A percentile compares a stretch with the other conserved stretches of the same genome.
phyloP scores from a whole-genome alignment of 305 asterid species.

The Fraxinus platypoda region DNA sequence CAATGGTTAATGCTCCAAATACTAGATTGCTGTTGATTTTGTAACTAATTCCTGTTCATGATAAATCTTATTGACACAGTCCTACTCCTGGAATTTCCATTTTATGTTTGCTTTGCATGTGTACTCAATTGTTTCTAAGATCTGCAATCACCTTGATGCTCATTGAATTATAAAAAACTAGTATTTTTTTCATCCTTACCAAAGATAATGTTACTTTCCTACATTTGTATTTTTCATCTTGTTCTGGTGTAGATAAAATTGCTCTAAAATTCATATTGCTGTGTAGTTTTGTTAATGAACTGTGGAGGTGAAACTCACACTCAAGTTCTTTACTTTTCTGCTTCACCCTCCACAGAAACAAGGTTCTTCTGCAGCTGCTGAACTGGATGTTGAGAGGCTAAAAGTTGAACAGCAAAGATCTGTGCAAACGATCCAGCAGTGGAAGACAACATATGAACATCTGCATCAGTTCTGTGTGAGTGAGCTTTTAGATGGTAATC shows the following conservation, averaged over 20 bases:
- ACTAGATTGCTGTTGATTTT: neutral
- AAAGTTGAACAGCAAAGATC: slow-evolving; percentile 52
- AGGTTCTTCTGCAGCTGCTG: slow-evolving; percentile 72
- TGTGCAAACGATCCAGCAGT: slow-evolving; percentile 56
- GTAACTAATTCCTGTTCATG: neutral
- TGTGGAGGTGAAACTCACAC: neutral
- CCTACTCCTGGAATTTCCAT: neutral
- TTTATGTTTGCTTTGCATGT: neutral
- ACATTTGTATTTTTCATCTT: slow-evolving; percentile 1
- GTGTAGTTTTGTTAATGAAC: neutral
- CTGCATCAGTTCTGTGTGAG: slow-evolving; percentile 62
- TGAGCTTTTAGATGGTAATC: slow-evolving; percentile 60
- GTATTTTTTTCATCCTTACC: neutral
- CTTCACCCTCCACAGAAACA: slow-evolving; percentile 46
- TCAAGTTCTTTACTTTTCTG: slow-evolving; percentile 11
- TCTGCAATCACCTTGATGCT: neutral
- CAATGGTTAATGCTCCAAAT: neutral
- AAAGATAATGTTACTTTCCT: neutral
- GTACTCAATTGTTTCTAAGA: neutral
- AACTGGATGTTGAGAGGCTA: slow-evolving; percentile 67
- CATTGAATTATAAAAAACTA: neutral
- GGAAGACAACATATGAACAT: slow-evolving; percentile 55
- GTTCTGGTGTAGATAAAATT: neutral
- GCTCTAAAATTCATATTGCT: slow-evolving; percentile 3
- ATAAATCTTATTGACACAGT: neutral